A percentile compares a stretch with the other conserved stretches of the same genome.
Evolutionary conservation across 257 asterid species (phyloP).

Genomic region (Fraxinus anomala): DNA sequence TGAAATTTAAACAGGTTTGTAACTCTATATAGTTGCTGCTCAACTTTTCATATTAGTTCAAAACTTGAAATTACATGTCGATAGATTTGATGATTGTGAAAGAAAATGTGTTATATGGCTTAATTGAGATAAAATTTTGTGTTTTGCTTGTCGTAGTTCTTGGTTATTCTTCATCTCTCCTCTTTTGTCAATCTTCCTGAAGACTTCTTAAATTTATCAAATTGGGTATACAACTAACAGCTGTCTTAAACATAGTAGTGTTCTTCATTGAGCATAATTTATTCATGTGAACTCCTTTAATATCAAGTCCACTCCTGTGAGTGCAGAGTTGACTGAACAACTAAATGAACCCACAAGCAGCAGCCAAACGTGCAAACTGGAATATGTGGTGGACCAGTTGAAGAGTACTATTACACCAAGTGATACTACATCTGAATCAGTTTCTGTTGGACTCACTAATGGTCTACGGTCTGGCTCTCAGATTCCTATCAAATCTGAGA

Average conservation of each 20-base stretch:
- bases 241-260: not conserved
- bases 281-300: constrained; percentile 2
- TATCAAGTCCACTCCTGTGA: not conserved
- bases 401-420: constrained; percentile 19
- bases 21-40: not conserved
- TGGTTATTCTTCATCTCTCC: not conserved
- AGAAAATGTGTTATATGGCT: not conserved
- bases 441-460: constrained; percentile 28
- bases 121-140: not conserved
- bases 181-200: not conserved
- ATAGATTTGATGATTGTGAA: not conserved
- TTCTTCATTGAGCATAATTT: not conserved
- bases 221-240: not conserved
- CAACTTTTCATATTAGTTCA: constrained; percentile 1
- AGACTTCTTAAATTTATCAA: not conserved
- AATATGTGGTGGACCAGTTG: constrained; percentile 27
- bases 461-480: constrained; percentile 22
- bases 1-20: not conserved
- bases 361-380: constrained; percentile 25
- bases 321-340: constrained; percentile 41
- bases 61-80: constrained; percentile 3
- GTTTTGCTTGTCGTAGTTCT: not conserved
- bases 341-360: constrained; percentile 27
- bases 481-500: constrained; percentile 24
- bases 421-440: constrained; percentile 27